Evolutionary conservation across 2,329 filamentous ascomycete species (phyloP).

Genomic region (Pseudocercospora vitis): DNA sequence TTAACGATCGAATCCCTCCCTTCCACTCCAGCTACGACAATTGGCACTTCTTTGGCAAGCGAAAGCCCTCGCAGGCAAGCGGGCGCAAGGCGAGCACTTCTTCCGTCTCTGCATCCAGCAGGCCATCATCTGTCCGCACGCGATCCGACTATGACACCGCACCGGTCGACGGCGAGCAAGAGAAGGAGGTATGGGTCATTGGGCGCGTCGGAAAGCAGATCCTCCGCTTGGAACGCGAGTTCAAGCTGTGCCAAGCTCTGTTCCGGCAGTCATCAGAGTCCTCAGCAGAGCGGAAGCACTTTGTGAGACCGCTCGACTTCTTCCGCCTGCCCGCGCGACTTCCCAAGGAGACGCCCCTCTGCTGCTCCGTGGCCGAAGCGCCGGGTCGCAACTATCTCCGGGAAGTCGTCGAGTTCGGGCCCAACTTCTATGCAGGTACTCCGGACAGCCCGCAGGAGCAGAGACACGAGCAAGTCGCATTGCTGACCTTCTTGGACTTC

Average conservation of each 20-base stretch:
- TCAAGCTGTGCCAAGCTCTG: slow-evolving; percentile 75
- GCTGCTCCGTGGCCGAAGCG: slow-evolving; percentile 78
- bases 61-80: slow-evolving; percentile 36
- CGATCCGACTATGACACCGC: slow-evolving; percentile 32
- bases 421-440: slow-evolving; percentile 48
- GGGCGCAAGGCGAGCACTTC: slow-evolving; percentile 26
- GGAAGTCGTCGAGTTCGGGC: slow-evolving; percentile 73
- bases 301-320: slow-evolving; percentile 77
- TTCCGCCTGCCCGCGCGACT: slow-evolving; percentile 67
- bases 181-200: slow-evolving; percentile 57
- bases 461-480: slow-evolving; percentile 39
- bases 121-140: slow-evolving; percentile 30
- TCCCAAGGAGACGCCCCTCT: slow-evolving; percentile 68
- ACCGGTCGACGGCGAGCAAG: slow-evolving; percentile 31
- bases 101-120: slow-evolving; percentile 43
- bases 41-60: slow-evolving; percentile 61
- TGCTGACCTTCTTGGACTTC: slow-evolving; percentile 82
- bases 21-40: slow-evolving; percentile 72
- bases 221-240: slow-evolving; percentile 81
- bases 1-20: slow-evolving; percentile 42
- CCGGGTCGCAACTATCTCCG: slow-evolving; percentile 72
- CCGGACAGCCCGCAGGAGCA: slow-evolving; percentile 28
- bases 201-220: slow-evolving; percentile 81
- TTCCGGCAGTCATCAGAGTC: slow-evolving; percentile 40
- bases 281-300: slow-evolving; percentile 65